Conservation (phyloP, 1,284 basidiomycete genomes). For the Fomitiporia mediterranea region DNA sequence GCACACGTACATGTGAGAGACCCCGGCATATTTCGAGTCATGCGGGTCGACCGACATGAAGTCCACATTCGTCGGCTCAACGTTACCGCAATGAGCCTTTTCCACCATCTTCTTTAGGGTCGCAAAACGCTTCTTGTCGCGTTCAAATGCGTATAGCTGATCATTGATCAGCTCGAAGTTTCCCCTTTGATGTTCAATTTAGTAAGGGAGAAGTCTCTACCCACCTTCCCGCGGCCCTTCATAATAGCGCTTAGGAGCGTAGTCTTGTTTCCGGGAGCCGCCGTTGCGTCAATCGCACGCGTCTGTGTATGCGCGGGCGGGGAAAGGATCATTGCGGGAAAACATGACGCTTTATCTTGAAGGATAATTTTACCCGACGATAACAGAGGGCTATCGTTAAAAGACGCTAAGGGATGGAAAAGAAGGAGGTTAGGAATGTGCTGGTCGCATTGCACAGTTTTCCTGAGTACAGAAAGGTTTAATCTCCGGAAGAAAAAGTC, state of each 20-base stretch:
- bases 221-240: slow-evolving; percentile 74
- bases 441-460: slow-evolving; percentile 48
- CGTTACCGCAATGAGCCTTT: slow-evolving; percentile 77
- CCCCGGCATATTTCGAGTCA: slow-evolving; percentile 54
- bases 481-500: neutral
- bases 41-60: slow-evolving; percentile 73
- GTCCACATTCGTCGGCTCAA: slow-evolving; percentile 67
- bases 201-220: slow-evolving; percentile 19
- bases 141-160: slow-evolving; percentile 84
- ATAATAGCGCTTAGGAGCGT: slow-evolving; percentile 89
- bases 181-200: neutral
- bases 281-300: slow-evolving; percentile 88
- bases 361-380: slow-evolving; percentile 79
- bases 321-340: slow-evolving; percentile 81
- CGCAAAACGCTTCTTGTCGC: slow-evolving; percentile 71
- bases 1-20: slow-evolving; percentile 77
- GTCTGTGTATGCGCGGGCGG: slow-evolving; percentile 48
- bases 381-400: slow-evolving; percentile 63
- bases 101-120: slow-evolving; percentile 81
- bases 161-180: neutral
- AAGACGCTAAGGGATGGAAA: slow-evolving; percentile 63
- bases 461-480: neutral
- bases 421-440: slow-evolving; percentile 80
- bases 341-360: slow-evolving; percentile 98
- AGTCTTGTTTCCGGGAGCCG: slow-evolving; percentile 98